A percentile compares a stretch with the other conserved stretches of the same genome.
Evolutionary conservation across 1,139 yeast species (phyloP).

Genomic region (Arxiozyma slooffiae): DNA sequence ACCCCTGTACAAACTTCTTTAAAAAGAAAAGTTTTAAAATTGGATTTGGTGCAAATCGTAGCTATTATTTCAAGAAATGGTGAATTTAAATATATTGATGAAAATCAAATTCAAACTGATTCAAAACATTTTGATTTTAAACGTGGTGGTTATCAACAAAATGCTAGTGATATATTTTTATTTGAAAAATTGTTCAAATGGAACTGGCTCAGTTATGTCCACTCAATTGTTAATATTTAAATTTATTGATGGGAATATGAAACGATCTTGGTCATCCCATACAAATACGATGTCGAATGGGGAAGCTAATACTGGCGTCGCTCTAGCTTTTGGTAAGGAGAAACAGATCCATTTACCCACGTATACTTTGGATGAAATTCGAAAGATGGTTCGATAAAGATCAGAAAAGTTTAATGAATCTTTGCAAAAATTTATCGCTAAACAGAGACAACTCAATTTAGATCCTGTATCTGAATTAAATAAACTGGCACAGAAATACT

Average conservation of each 20-base stretch:
- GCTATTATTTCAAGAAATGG: conserved; percentile 61
- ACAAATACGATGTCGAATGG: conserved; percentile 24
- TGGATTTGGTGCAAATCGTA: conserved; percentile 56
- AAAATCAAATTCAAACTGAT: conserved; percentile 48
- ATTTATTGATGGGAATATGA: conserved; percentile 58
- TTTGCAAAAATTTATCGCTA: conserved; percentile 35
- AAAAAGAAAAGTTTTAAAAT: conserved; percentile 31
- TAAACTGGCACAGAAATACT: conserved; percentile 27
- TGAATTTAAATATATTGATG: conserved; percentile 64
- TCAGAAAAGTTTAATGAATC: conserved; percentile 43
- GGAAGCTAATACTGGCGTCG: neutral
- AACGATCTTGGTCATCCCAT: conserved; percentile 30
- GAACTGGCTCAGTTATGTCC: conserved; percentile 22
- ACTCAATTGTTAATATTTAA: conserved; percentile 62
- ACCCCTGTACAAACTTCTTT: conserved; percentile 41
- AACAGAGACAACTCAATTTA: conserved; percentile 28
- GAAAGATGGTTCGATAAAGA: conserved; percentile 51
- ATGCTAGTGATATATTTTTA: conserved; percentile 43
- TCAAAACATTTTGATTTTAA: conserved; percentile 40
- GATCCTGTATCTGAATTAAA: conserved; percentile 36
- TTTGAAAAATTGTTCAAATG: conserved; percentile 31
- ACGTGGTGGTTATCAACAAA: conserved; percentile 38
- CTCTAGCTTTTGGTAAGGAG: conserved; percentile 16
- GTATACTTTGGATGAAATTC: conserved; percentile 42
- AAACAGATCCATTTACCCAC: conserved; percentile 34